Evolutionary conservation across 106 monocot genomes (phyloP).

Genomic region (Acorus calamus): DNA sequence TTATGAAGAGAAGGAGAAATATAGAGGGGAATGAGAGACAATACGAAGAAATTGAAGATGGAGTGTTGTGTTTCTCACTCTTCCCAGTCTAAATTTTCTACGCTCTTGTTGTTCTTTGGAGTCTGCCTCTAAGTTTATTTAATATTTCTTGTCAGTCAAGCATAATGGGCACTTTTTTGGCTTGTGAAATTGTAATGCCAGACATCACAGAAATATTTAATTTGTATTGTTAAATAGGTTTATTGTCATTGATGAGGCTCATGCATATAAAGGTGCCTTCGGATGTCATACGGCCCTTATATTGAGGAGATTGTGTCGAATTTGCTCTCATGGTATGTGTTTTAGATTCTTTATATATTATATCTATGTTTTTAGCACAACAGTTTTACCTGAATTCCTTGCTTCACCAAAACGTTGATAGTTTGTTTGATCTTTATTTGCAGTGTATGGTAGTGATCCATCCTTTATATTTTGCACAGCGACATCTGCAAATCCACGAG

Average conservation of each 20-base stretch:
- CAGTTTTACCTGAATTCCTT: background rate
- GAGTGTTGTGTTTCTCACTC: too few species aligned
- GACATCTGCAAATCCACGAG: conserved; percentile 82
- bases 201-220: background rate
- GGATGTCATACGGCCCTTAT: conserved; percentile 88
- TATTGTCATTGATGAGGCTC: conserved; percentile 91
- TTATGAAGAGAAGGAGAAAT: too few species aligned
- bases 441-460: conserved; percentile 77
- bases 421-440: conserved; percentile 5
- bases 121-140: too few species aligned
- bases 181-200: conserved; percentile 3
- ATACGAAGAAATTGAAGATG: too few species aligned
- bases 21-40: too few species aligned
- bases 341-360: background rate
- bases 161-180: background rate
- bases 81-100: too few species aligned
- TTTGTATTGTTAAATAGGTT: conserved; percentile 27
- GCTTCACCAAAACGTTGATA: too few species aligned
- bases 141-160: too few species aligned
- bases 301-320: conserved; percentile 58
- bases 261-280: conserved; percentile 90
- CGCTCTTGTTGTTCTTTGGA: too few species aligned
- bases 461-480: conserved; percentile 93
- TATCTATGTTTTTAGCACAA: background rate
- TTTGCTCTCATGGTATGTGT: conserved; percentile 72